A percentile compares a stretch with the other conserved stretches of the same genome.
Evolutionary conservation across 371 early-diverging fungal genomes (phyloP).

Genomic region (Apophysomyces variabilis): DNA sequence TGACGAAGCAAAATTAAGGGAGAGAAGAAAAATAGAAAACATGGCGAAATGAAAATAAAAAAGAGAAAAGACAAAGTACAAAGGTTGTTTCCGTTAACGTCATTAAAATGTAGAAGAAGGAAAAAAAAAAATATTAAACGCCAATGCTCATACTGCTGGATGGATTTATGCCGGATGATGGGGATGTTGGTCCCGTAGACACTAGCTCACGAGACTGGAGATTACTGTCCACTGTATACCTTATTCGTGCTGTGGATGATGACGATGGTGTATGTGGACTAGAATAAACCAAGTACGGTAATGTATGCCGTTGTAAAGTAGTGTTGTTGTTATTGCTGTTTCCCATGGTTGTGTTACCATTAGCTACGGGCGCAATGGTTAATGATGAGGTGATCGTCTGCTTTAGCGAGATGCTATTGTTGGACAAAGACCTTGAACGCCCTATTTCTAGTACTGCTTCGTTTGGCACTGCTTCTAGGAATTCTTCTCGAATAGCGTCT

Average conservation of each 20-base stretch:
- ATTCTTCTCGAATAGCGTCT: constrained; percentile 33
- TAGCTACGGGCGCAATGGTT: background rate
- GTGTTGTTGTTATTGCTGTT: background rate
- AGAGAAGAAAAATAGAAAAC: background rate
- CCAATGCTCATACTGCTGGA: constrained; percentile 29
- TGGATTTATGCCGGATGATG: constrained; percentile 6
- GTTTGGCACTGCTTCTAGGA: constrained; percentile 49
- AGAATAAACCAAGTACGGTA: background rate
- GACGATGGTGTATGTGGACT: background rate
- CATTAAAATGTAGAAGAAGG: constrained; percentile 5
- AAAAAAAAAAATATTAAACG: constrained; percentile 18
- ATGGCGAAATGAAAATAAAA: background rate
- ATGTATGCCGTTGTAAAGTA: constrained; percentile 2
- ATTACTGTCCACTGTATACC: constrained; percentile 3
- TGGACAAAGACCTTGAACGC: constrained; percentile 14
- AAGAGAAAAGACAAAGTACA: constrained; percentile 1
- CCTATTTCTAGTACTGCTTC: constrained; percentile 48
- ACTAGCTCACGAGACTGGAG: constrained; percentile 9
- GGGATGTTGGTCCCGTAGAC: constrained; percentile 3
- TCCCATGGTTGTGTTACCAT: constrained; percentile 12
- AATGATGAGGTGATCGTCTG: background rate
- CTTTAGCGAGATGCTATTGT: background rate
- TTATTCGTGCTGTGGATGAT: constrained; percentile 1
- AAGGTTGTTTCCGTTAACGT: background rate
- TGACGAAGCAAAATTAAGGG: background rate